These are phyloP conservation scores for Fusarium hostae DNA, from an alignment of 2,329 filamentous ascomycete genomes.

Conservation along the genomic window DNA sequence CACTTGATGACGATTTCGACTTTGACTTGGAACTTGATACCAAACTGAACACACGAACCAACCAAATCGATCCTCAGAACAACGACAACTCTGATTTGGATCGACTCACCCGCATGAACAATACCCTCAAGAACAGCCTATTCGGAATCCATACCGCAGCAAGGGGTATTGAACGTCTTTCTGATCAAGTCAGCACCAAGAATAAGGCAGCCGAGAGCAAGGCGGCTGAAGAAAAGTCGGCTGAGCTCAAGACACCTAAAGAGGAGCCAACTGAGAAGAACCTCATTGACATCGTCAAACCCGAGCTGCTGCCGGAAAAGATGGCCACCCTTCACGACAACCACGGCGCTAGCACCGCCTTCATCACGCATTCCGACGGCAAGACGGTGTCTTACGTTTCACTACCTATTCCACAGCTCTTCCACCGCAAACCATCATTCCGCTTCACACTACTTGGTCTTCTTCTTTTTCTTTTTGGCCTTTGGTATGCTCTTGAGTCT, in stretches of 20 bases:
- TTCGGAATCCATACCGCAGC: conserved; percentile 65
- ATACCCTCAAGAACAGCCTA: conserved; percentile 62
- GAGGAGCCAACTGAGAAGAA: conserved; percentile 23
- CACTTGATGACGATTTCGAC: conserved; percentile 39
- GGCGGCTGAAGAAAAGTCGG: conserved; percentile 1
- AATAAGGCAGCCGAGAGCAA: conserved; percentile 32
- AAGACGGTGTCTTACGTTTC: conserved; percentile 51
- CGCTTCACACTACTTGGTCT: conserved; percentile 62
- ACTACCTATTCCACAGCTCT: conserved; percentile 61
- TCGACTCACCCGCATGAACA: conserved; percentile 62
- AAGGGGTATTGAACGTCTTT: conserved; percentile 67
- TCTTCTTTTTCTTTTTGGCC: conserved; percentile 53
- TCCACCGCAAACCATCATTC: conserved; percentile 55
- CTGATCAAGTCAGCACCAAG: conserved; percentile 60
- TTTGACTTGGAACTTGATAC: conserved; percentile 43
- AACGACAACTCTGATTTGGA: conserved; percentile 54
- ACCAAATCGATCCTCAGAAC: conserved; percentile 35
- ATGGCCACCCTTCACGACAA: conserved; percentile 24
- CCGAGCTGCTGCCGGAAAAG: conserved; percentile 17
- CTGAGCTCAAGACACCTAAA: background rate
- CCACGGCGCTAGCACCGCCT: conserved; percentile 29
- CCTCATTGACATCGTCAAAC: conserved; percentile 7
- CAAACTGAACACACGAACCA: conserved; percentile 41
- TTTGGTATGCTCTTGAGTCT: conserved; percentile 68
- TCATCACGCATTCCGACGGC: conserved; percentile 15